phyloP scores from a whole-genome alignment of 306 rosid species.

The Prosopis cineraria region DNA sequence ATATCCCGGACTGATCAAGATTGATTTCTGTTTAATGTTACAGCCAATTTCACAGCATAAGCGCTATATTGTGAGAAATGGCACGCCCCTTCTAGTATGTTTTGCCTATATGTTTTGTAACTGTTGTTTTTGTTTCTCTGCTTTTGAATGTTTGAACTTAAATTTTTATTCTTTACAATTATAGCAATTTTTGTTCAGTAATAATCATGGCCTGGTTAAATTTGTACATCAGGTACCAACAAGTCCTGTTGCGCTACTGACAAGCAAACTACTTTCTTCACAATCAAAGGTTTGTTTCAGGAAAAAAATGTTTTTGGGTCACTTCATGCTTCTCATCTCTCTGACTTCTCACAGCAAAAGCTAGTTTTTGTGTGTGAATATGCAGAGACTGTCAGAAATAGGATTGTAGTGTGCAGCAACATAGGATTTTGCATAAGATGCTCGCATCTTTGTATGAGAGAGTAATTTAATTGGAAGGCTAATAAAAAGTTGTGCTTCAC shows the following conservation, averaged over 20 bases:
- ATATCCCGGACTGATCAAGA: background rate
- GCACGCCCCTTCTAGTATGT: conserved; percentile 81
- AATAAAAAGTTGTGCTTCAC: background rate
- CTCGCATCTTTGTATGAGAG: conserved; percentile 5
- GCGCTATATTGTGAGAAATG: conserved; percentile 84
- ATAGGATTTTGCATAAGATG: background rate
- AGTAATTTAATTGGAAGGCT: conserved; percentile 8
- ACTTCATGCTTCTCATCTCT: conserved; percentile 25
- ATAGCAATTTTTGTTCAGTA: conserved; percentile 23
- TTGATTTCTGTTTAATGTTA: conserved; percentile 35
- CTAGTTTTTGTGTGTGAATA: background rate
- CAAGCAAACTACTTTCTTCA: conserved; percentile 79
- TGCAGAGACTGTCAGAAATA: too few species aligned
- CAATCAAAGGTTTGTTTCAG: conserved; percentile 75
- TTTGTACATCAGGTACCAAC: conserved; percentile 66
- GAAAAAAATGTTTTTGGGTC: conserved; percentile 8
- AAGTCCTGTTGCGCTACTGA: conserved; percentile 71
- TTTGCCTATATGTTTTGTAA: conserved; percentile 25
- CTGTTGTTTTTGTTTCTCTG: conserved; percentile 21
- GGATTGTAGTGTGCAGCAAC: background rate
- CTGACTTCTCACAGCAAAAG: conserved; percentile 1
- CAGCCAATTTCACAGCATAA: conserved; percentile 94
- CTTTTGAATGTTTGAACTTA: conserved; percentile 13
- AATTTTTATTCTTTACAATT: conserved; percentile 20
- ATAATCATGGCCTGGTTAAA: conserved; percentile 9